phyloP scores from a whole-genome alignment of 129 eudicot genomes.

The Logfia minima region DNA sequence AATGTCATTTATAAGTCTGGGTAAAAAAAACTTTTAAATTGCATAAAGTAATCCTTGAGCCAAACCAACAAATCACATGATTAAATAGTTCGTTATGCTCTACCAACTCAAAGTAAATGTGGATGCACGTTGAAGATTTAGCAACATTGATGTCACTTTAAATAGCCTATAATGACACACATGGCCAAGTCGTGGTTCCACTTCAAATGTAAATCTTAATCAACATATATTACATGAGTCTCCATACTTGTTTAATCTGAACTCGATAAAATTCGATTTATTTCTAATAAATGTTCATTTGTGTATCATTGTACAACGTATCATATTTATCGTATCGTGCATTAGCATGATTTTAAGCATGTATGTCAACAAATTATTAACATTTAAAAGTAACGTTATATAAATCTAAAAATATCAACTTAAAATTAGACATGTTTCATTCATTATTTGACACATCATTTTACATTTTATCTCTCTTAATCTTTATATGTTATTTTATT shows the following conservation, averaged over 20 bases:
- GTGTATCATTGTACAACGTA: no score
- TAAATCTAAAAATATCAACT: no score
- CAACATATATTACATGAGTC: background rate
- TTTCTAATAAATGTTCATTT: no score
- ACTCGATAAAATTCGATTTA: background rate
- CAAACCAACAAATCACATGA: no score
- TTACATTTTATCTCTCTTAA: no score
- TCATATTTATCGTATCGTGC: no score
- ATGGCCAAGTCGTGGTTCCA: constrained; percentile 13
- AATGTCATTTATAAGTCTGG: background rate
- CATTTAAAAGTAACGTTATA: no score
- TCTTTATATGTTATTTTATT: no score
- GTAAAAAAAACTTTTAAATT: background rate
- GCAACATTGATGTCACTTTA: background rate
- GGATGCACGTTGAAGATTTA: constrained; percentile 10
- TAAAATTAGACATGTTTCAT: no score
- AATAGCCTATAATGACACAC: background rate
- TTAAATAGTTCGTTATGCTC: background rate
- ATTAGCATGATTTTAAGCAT: no score
- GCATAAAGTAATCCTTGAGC: background rate
- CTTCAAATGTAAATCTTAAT: background rate
- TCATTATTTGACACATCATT: no score
- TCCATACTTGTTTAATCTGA: background rate
- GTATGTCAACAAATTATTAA: no score
- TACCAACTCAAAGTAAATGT: background rate